Conservation (phyloP, 1,284 basidiomycete genomes). For the Boletus mariae region DNA sequence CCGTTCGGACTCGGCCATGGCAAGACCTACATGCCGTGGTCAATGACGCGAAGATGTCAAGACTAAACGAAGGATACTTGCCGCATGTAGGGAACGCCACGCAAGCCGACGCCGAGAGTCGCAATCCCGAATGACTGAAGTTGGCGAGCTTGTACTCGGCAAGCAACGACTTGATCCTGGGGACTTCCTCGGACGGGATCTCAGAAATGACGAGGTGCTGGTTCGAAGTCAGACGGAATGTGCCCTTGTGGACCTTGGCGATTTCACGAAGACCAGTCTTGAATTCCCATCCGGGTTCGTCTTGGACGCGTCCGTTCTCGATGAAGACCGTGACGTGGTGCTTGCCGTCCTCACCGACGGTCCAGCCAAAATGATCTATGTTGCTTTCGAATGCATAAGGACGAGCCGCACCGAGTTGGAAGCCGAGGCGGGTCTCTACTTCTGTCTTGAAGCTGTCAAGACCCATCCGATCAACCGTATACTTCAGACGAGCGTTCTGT, state of each 20-base stretch:
- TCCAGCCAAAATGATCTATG: constrained; percentile 94
- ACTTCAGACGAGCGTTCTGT: constrained; percentile 89
- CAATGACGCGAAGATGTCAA: neutral
- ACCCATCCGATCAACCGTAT: constrained; percentile 96
- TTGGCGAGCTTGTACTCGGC: constrained; percentile 92
- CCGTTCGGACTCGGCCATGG: constrained; percentile 93
- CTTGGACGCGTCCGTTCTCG: constrained; percentile 96
- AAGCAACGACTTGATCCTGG: constrained; percentile 77
- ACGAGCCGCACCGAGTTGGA: constrained; percentile 68
- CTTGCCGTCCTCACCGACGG: constrained; percentile 81
- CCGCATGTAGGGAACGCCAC: constrained; percentile 98
- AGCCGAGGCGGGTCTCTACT: constrained; percentile 89
- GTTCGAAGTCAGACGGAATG: constrained; percentile 91
- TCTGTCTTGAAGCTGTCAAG: constrained; percentile 83
- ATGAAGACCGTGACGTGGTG: constrained; percentile 95
- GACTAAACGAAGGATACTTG: constrained; percentile 25
- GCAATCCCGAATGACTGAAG: constrained; percentile 74
- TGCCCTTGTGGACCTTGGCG: constrained; percentile 90
- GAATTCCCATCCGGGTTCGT: constrained; percentile 88
- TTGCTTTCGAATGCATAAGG: constrained; percentile 86
- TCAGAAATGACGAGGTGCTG: constrained; percentile 93
- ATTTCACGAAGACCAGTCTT: constrained; percentile 93
- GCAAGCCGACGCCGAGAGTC: constrained; percentile 89
- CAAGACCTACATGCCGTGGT: constrained; percentile 54
- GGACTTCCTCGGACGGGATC: constrained; percentile 69